Evolutionary conservation across 2,329 filamentous ascomycete genomes (phyloP).

Genomic region (Alternaria panax): DNA sequence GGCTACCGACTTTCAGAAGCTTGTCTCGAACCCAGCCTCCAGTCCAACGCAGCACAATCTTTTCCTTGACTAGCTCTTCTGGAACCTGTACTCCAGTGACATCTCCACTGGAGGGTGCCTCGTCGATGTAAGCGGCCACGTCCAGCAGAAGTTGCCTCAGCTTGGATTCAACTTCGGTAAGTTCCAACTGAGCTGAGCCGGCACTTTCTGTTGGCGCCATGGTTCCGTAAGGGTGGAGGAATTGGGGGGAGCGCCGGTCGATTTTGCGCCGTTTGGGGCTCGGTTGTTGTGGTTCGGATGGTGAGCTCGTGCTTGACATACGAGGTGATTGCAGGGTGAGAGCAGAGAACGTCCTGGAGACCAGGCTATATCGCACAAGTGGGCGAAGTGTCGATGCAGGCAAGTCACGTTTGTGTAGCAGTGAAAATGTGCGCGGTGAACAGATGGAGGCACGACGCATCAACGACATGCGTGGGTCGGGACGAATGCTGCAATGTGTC

Average conservation of each 20-base stretch:
- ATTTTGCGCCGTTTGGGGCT: slow-evolving; percentile 44
- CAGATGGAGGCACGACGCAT: slow-evolving; percentile 40
- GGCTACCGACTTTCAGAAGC: slow-evolving; percentile 72
- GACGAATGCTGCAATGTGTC: neutral
- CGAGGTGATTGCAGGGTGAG: slow-evolving; percentile 23
- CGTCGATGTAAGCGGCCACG: slow-evolving; percentile 74
- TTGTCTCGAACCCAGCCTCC: slow-evolving; percentile 91
- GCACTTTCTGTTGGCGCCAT: slow-evolving; percentile 34
- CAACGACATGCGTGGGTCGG: slow-evolving; percentile 40
- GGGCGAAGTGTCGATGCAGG: slow-evolving; percentile 10
- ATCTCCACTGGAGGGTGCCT: slow-evolving; percentile 34
- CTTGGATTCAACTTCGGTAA: slow-evolving; percentile 75
- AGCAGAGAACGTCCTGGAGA: neutral
- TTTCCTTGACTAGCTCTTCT: slow-evolving; percentile 55
- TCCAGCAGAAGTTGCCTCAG: slow-evolving; percentile 81
- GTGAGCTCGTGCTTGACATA: slow-evolving; percentile 40
- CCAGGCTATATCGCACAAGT: neutral
- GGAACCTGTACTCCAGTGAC: slow-evolving; percentile 51
- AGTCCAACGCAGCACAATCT: slow-evolving; percentile 73
- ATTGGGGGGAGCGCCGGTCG: slow-evolving; percentile 22
- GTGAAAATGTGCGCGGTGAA: slow-evolving; percentile 36
- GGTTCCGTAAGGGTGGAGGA: slow-evolving; percentile 35
- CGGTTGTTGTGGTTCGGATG: slow-evolving; percentile 34
- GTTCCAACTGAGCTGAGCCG: slow-evolving; percentile 54
- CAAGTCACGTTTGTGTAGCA: slow-evolving; percentile 31